A percentile compares a stretch with the other conserved stretches of the same genome.
phyloP scores from a whole-genome alignment of 2,329 filamentous ascomycete species.

The Clonostachys rhizophaga region DNA sequence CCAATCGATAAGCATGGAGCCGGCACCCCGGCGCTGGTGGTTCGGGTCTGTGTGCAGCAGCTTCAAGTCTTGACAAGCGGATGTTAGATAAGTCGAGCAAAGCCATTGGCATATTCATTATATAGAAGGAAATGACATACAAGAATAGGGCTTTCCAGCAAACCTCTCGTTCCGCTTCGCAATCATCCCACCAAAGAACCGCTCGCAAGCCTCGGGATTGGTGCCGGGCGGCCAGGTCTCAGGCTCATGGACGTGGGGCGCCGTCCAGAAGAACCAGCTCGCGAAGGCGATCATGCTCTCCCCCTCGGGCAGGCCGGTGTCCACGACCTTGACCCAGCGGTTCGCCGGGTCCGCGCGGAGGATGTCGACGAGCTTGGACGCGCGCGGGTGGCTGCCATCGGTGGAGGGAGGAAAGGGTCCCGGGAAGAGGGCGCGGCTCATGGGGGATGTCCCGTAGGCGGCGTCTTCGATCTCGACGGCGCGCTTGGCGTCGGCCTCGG shows the following conservation, averaged over 20 bases:
- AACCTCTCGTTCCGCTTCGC: constrained; percentile 19
- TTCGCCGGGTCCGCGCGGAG: constrained; percentile 16
- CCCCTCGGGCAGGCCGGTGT: constrained; percentile 17
- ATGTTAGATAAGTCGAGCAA: too few relatives aligned
- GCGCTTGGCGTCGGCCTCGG: constrained; percentile 25
- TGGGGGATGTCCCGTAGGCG: constrained; percentile 25
- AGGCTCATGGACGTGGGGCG: constrained; percentile 13
- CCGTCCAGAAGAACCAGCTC: constrained; percentile 25
- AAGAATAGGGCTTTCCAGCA: constrained; percentile 22
- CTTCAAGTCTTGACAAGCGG: constrained; percentile 20
- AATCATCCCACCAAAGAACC: constrained; percentile 22
- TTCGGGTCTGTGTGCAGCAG: constrained; percentile 28
- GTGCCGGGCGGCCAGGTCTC: constrained; percentile 17
- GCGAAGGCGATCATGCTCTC: constrained; percentile 23
- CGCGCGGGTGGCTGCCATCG: constrained; percentile 11
- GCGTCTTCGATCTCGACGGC: constrained; percentile 26
- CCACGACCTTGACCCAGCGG: constrained; percentile 27
- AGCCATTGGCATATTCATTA: too few relatives aligned
- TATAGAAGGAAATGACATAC: constrained; percentile 13
- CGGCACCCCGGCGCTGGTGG: constrained; percentile 16
- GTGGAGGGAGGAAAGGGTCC: constrained; percentile 13
- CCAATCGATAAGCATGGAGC: constrained; percentile 16
- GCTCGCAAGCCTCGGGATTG: constrained; percentile 23
- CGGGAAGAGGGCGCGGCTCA: constrained; percentile 23
- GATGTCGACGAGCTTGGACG: constrained; percentile 9